These are phyloP conservation scores for Backusella psychrophila DNA, from an alignment of 192 early-diverging fungal species.

Conservation along the genomic window DNA sequence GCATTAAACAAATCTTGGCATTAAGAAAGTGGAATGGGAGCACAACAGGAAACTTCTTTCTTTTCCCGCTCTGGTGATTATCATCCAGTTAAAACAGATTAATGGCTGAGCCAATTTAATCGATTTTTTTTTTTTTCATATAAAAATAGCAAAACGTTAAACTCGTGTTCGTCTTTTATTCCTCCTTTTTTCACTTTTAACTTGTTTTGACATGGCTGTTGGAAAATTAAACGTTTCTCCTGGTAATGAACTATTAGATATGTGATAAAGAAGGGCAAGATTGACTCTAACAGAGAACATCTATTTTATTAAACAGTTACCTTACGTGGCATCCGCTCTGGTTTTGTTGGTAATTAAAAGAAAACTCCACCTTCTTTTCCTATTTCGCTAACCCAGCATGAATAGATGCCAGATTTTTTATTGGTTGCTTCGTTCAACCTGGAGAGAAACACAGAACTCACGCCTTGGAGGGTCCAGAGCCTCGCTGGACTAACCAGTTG, in stretches of 20 bases:
- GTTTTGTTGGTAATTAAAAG: neutral
- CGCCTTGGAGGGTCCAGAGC: slow-evolving; percentile 16
- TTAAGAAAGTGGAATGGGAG: neutral
- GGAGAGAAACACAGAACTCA: slow-evolving; percentile 36
- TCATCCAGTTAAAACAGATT: slow-evolving; percentile 5
- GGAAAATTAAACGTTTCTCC: slow-evolving; percentile 19
- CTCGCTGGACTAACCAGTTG: slow-evolving; percentile 29
- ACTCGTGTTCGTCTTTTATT: neutral
- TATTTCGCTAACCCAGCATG: neutral
- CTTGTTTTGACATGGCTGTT: slow-evolving; percentile 5
- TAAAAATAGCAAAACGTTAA: neutral
- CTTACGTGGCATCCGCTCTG: slow-evolving; percentile 1
- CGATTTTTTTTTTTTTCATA: neutral
- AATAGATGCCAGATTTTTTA: slow-evolving; percentile 24
- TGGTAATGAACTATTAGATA: neutral
- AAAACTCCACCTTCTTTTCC: neutral
- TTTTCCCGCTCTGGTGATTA: slow-evolving; percentile 3
- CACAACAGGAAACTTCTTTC: slow-evolving; percentile 6
- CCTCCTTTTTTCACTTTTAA: neutral
- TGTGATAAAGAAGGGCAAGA: neutral
- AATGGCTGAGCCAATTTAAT: slow-evolving; percentile 2
- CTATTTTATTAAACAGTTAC: slow-evolving; percentile 13
- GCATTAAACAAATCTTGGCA: neutral
- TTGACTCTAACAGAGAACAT: neutral
- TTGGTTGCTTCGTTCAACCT: slow-evolving; percentile 31